Evolutionary conservation across 2,329 filamentous ascomycete species (phyloP).

Genomic region (Whalleya microplaca): DNA sequence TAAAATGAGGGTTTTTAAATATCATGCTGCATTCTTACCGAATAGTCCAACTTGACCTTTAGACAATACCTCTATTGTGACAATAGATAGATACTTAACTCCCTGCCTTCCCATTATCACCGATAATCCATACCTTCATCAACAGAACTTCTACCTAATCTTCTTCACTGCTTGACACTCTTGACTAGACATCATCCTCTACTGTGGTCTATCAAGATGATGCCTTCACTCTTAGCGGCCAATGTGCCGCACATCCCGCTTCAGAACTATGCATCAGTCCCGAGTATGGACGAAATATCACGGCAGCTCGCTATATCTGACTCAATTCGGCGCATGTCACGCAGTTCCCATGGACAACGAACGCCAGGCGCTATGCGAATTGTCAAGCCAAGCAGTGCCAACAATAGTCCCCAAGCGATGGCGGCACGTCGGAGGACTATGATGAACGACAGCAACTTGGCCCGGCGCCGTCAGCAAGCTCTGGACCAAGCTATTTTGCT

Average conservation of each 20-base stretch:
- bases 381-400: constrained; percentile 68
- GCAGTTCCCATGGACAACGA: constrained; percentile 54
- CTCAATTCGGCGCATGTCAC: constrained; percentile 51
- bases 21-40: constrained; percentile 36
- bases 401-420: constrained; percentile 66
- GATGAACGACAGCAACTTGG: constrained; percentile 53
- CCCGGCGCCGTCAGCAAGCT: constrained; percentile 51
- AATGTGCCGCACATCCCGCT: constrained; percentile 36
- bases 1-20: constrained; percentile 33
- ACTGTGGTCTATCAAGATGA: constrained; percentile 32
- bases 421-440: constrained; percentile 59
- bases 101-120: constrained; percentile 13
- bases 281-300: constrained; percentile 55
- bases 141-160: constrained; percentile 2
- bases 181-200: constrained; percentile 12
- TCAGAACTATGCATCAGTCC: constrained; percentile 44
- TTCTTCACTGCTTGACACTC: constrained; percentile 2
- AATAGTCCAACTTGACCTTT: constrained; percentile 29
- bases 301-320: constrained; percentile 55
- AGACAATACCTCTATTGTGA: constrained; percentile 21
- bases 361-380: constrained; percentile 59
- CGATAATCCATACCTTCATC: neutral
- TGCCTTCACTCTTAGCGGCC: constrained; percentile 41
- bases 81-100: constrained; percentile 29
- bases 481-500: constrained; percentile 49